Percentiles rank a stretch among this genome's conserved stretches.
Conservation (phyloP, 805 yeast species). For the Clavispora vitiphila region DNA sequence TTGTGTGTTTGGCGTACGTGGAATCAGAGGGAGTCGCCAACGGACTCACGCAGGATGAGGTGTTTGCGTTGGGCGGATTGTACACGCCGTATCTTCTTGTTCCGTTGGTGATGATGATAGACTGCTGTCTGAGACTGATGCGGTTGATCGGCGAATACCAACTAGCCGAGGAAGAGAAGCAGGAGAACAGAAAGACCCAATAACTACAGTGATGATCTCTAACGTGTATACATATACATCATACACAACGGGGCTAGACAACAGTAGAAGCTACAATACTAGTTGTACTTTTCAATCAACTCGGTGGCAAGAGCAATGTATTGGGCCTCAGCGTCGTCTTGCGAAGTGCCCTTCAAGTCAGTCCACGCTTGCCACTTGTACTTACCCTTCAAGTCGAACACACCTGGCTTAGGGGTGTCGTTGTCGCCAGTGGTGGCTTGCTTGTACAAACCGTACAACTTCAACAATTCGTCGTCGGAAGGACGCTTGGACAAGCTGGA, state of each 20-base stretch:
- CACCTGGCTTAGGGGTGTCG: constrained; percentile 79
- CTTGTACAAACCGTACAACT: constrained; percentile 88
- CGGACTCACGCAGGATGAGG: constrained; percentile 36
- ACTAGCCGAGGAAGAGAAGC: background rate
- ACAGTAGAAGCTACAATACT: constrained; percentile 1
- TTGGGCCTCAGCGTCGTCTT: constrained; percentile 85
- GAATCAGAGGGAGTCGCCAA: constrained; percentile 25
- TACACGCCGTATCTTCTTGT: constrained; percentile 71
- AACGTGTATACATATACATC: too few relatives aligned
- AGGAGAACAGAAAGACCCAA: background rate
- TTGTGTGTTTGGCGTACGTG: constrained; percentile 61
- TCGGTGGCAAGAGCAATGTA: constrained; percentile 66
- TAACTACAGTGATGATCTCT: too few relatives aligned
- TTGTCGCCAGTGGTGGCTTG: constrained; percentile 98
- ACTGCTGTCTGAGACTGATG: constrained; percentile 19
- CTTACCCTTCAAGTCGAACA: constrained; percentile 90
- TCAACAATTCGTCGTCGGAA: constrained; percentile 76
- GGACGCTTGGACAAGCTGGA: constrained; percentile 73
- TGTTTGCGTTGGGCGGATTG: constrained; percentile 41
- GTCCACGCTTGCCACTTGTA: constrained; percentile 99
- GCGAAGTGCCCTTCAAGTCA: constrained; percentile 74
- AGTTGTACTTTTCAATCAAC: constrained; percentile 45
- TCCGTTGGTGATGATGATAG: constrained; percentile 54
- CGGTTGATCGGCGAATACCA: background rate
- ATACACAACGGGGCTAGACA: too few relatives aligned